Conservation (phyloP, 2,329 filamentous ascomycete genomes). For the Alternaria arbusti region DNA sequence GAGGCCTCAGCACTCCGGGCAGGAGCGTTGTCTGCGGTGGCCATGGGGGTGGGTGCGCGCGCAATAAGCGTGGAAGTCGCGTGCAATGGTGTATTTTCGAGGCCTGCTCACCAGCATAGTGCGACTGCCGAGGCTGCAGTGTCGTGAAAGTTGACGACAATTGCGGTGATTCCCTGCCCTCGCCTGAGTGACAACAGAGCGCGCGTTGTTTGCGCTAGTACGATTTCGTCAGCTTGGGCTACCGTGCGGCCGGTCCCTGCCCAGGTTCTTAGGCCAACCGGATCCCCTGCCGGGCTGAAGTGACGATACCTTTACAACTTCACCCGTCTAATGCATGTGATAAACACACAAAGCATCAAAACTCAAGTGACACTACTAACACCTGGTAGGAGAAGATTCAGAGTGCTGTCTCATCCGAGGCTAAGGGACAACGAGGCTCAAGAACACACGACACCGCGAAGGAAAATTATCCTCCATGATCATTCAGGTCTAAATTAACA, state of each 20-base stretch:
- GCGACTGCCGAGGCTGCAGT: conserved; percentile 13
- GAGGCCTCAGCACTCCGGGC: conserved; percentile 31
- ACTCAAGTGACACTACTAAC: not conserved
- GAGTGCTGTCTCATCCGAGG: not conserved
- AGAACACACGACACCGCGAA: not conserved
- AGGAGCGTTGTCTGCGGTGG: conserved; percentile 26
- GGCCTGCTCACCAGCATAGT: conserved; percentile 34
- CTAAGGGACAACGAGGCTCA: not conserved
- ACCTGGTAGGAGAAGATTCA: not conserved
- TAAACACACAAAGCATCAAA: not conserved
- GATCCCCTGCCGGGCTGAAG: not conserved
- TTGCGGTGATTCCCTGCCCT: conserved; percentile 11
- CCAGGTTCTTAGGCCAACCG: conserved; percentile 3
- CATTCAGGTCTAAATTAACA: not conserved
- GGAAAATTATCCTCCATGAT: not conserved
- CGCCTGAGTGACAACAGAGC: conserved; percentile 25
- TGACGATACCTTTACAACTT: not conserved
- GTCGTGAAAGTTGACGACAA: conserved; percentile 14
- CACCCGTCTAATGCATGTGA: not conserved
- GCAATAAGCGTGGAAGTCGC: conserved; percentile 24
- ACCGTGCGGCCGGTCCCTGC: conserved; percentile 3
- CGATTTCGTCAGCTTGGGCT: conserved; percentile 7
- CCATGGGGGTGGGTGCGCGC: conserved; percentile 31
- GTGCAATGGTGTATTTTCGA: conserved; percentile 12
- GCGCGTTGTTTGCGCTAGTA: conserved; percentile 17